Evolutionary conservation across 495 filamentous ascomycete genomes (phyloP).

Genomic region (Echria macrotheca): DNA sequence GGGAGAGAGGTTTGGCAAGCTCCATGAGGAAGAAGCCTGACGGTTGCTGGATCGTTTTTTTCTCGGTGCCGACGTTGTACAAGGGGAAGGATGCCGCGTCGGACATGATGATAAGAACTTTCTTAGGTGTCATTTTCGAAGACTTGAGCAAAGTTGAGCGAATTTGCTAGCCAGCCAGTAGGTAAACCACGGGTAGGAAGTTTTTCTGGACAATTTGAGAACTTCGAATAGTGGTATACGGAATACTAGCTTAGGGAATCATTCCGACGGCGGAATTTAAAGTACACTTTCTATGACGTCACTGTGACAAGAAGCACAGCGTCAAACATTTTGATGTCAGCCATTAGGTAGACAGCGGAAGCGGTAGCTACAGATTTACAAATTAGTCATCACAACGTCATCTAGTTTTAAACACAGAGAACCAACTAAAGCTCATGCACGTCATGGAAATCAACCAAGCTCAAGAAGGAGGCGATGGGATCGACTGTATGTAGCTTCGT

Average conservation of each 20-base stretch:
- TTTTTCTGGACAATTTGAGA: not conserved
- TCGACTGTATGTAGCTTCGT: no score
- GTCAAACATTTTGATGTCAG: not conserved
- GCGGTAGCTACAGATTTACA: not conserved
- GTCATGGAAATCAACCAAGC: no score
- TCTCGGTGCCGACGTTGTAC: conserved; percentile 5
- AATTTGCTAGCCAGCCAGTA: not conserved
- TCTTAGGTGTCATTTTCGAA: conserved; percentile 8
- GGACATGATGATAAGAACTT: conserved; percentile 12
- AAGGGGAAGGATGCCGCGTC: conserved; percentile 9
- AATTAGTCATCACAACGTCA: conserved; percentile 1
- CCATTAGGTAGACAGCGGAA: not conserved
- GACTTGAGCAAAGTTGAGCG: not conserved
- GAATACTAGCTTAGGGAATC: no score
- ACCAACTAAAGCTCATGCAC: no score
- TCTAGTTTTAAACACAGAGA: no score
- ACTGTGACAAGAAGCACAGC: not conserved
- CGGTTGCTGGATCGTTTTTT: conserved; percentile 7
- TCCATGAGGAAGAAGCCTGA: conserved; percentile 11
- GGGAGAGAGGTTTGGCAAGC: conserved; percentile 11
- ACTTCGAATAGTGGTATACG: not conserved
- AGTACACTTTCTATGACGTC: not conserved
- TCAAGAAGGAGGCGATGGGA: no score
- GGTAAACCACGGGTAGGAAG: not conserved
- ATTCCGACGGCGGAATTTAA: not conserved